These are phyloP conservation scores for Polyporus arcularius DNA, from an alignment of 768 basidiomycete genomes.

Conservation along the genomic window DNA sequence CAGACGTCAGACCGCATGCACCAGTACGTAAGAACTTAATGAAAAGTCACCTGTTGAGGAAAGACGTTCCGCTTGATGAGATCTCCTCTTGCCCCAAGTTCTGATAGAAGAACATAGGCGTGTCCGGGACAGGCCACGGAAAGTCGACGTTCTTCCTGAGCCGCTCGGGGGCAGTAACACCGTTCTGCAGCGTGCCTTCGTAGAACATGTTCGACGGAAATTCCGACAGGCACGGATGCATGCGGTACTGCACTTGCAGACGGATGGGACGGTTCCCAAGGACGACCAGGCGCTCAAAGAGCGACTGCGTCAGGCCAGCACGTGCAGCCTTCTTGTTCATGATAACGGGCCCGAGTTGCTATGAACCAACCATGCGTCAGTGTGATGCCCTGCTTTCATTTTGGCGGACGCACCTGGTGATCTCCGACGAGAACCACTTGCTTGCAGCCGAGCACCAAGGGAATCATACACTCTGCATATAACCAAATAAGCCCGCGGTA, in stretches of 20 bases:
- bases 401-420: conserved; percentile 52
- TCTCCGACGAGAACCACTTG: conserved; percentile 98
- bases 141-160: conserved; percentile 98
- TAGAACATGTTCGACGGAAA: conserved; percentile 99
- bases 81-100: conserved; percentile 99
- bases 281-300: conserved; percentile 96
- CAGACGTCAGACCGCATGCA: conserved; percentile 10
- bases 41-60: conserved; percentile 78
- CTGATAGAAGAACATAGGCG: conserved; percentile 99
- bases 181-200: conserved; percentile 97
- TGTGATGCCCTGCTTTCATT: conserved; percentile 4
- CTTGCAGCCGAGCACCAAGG: conserved; percentile 95
- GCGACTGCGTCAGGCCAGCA: conserved; percentile 96
- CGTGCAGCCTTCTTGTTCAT: conserved; percentile 99
- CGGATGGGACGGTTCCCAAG: conserved; percentile 96
- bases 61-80: conserved; percentile 96
- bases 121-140: conserved; percentile 96
- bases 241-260: conserved; percentile 98
- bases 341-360: conserved; percentile 98
- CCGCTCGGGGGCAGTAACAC: conserved; percentile 97
- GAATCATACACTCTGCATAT: conserved; percentile 94
- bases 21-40: conserved; percentile 17
- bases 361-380: conserved; percentile 15
- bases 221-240: conserved; percentile 99
- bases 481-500: conserved; percentile 12